phyloP scores from a whole-genome alignment of 108 stramenopile species.

The Tribonema minus region DNA sequence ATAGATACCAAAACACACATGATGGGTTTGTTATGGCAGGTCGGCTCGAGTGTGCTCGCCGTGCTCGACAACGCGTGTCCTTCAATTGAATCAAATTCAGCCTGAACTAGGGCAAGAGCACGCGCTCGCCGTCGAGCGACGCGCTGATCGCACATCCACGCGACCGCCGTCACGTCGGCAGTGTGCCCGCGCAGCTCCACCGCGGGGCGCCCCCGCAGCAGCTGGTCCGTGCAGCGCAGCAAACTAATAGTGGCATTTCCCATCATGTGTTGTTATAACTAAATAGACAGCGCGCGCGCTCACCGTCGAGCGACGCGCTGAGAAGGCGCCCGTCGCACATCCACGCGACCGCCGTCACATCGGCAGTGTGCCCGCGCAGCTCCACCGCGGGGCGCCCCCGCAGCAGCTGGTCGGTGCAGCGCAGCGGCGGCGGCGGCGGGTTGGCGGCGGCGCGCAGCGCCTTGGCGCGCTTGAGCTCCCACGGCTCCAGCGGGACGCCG shows the following conservation, averaged over 20 bases:
- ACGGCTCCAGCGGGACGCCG: too few species aligned
- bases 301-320: neutral
- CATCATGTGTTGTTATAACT: too few species aligned
- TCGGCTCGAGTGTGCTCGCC: too few species aligned
- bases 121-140: neutral
- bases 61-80: too few species aligned
- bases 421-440: neutral
- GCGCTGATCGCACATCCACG: neutral
- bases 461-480: too few species aligned
- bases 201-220: neutral
- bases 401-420: neutral
- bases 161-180: neutral
- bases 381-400: neutral
- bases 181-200: neutral
- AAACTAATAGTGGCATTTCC: too few species aligned
- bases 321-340: neutral
- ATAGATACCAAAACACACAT: too few species aligned
- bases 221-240: neutral
- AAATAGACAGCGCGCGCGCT: too few species aligned
- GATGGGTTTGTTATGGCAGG: too few species aligned
- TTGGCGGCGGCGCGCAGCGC: neutral
- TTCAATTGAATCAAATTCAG: too few species aligned
- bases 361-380: neutral
- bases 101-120: too few species aligned
- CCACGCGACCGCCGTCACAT: neutral